phyloP scores from a whole-genome alignment of 2,329 filamentous ascomycete species.

The Fusarium hainanense region DNA sequence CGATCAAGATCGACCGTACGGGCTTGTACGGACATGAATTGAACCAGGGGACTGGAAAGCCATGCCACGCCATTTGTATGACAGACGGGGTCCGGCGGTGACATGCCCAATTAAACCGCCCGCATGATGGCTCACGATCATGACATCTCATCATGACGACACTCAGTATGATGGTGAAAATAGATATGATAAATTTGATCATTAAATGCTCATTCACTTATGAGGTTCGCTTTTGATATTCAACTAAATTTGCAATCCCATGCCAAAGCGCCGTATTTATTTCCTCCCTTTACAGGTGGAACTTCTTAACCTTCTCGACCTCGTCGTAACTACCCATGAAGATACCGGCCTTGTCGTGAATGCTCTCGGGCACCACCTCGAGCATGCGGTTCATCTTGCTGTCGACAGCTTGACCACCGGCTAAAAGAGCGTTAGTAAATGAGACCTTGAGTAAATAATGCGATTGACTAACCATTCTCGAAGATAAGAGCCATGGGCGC shows the following conservation, averaged over 20 bases:
- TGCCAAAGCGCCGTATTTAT: conserved; percentile 22
- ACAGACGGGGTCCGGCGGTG: background rate
- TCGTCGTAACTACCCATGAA: conserved; percentile 96
- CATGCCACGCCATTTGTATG: background rate
- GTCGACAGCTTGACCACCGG: conserved; percentile 91
- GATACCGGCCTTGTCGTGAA: conserved; percentile 95
- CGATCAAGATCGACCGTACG: background rate
- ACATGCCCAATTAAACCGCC: conserved; percentile 4
- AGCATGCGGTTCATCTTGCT: conserved; percentile 93
- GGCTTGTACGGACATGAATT: background rate
- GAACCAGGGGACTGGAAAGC: background rate
- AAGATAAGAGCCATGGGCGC: conserved; percentile 99
- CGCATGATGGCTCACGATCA: conserved; percentile 29
- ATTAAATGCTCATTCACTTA: conserved; percentile 45
- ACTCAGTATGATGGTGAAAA: conserved; percentile 16
- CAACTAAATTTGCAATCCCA: conserved; percentile 35
- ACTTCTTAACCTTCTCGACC: conserved; percentile 92
- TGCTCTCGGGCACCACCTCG: conserved; percentile 87
- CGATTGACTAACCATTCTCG: conserved; percentile 81
- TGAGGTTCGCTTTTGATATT: conserved; percentile 39
- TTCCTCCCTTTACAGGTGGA: conserved; percentile 63
- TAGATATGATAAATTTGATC: conserved; percentile 33
- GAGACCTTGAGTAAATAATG: background rate
- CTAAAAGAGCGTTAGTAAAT: conserved; percentile 58
- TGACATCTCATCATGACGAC: conserved; percentile 31